phyloP scores from a whole-genome alignment of 2,329 filamentous ascomycete genomes.

The Paecilomyces sp. region DNA sequence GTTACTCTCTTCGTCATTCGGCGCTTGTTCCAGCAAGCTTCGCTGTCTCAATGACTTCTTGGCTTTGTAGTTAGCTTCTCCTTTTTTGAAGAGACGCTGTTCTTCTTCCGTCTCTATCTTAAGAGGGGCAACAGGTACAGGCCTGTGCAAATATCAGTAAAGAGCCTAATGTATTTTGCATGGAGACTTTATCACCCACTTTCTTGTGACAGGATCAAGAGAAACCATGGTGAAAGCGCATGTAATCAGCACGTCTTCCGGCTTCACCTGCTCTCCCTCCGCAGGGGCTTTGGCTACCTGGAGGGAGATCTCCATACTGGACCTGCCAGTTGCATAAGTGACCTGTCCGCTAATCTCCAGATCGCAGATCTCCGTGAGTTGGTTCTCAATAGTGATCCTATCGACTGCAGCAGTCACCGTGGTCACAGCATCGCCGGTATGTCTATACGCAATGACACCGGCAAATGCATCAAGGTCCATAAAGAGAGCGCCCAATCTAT shows the following conservation, averaged over 20 bases:
- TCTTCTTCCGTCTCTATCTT: constrained; percentile 59
- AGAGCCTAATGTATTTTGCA: background rate
- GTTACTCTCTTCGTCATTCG: constrained; percentile 63
- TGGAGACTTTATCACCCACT: constrained; percentile 23
- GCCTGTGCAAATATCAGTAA: constrained; percentile 30
- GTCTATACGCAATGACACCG: constrained; percentile 68
- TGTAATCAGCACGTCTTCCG: constrained; percentile 60
- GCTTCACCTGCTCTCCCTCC: constrained; percentile 47
- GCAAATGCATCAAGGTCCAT: constrained; percentile 76
- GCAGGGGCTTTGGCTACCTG: constrained; percentile 62
- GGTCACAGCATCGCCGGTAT: constrained; percentile 57
- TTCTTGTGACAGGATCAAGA: constrained; percentile 60
- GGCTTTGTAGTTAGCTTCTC: constrained; percentile 59
- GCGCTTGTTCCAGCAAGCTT: constrained; percentile 59
- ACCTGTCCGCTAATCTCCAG: constrained; percentile 64
- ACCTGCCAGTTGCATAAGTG: constrained; percentile 65
- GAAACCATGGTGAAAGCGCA: constrained; percentile 75
- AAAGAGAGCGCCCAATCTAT: constrained; percentile 61
- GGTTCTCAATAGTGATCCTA: constrained; percentile 60
- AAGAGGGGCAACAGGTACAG: constrained; percentile 56
- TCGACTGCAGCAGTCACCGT: constrained; percentile 60
- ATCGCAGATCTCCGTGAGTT: constrained; percentile 70
- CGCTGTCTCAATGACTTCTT: constrained; percentile 57
- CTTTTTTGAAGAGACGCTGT: constrained; percentile 53
- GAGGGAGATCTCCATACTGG: constrained; percentile 66